phyloP scores from a whole-genome alignment of 345 rosid species.

The Dipteronia sinensis region DNA sequence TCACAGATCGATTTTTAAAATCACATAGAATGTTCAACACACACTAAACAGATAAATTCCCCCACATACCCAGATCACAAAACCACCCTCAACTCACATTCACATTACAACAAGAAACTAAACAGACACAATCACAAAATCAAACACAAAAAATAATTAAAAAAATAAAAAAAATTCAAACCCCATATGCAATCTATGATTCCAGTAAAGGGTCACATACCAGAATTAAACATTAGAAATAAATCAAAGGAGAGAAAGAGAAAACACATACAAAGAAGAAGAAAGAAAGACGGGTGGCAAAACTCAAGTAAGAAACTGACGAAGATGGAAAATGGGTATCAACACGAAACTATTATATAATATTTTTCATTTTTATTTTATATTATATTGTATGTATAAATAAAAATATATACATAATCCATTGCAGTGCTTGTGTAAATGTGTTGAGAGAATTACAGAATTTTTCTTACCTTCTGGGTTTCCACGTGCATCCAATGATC shows the following conservation, averaged over 20 bases:
- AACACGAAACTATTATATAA: slow-evolving; percentile 24
- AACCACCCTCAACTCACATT: slow-evolving; percentile 22
- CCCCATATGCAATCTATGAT: slow-evolving; percentile 24
- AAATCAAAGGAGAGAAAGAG: neutral
- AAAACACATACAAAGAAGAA: slow-evolving; percentile 33
- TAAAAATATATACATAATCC: slow-evolving; percentile 7
- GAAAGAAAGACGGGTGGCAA: slow-evolving; percentile 25
- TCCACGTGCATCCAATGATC: slow-evolving; percentile 68
- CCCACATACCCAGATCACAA: slow-evolving; percentile 41
- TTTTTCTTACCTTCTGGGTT: slow-evolving; percentile 51
- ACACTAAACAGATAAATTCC: slow-evolving; percentile 22
- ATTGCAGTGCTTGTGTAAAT: neutral
- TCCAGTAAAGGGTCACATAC: neutral
- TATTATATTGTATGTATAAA: neutral
- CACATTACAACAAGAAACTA: slow-evolving; percentile 25
- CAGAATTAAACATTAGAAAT: neutral
- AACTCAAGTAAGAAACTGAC: slow-evolving; percentile 34
- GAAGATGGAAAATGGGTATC: slow-evolving; percentile 35
- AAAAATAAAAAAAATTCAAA: neutral
- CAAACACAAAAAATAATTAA: neutral
- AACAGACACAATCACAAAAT: neutral
- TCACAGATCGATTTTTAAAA: slow-evolving; percentile 14
- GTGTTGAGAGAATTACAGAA: slow-evolving; percentile 20
- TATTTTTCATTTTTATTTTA: neutral
- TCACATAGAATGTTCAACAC: slow-evolving; percentile 12